Evolutionary conservation across 495 filamentous ascomycete species (phyloP).

Genomic region (Darksidea phi): DNA sequence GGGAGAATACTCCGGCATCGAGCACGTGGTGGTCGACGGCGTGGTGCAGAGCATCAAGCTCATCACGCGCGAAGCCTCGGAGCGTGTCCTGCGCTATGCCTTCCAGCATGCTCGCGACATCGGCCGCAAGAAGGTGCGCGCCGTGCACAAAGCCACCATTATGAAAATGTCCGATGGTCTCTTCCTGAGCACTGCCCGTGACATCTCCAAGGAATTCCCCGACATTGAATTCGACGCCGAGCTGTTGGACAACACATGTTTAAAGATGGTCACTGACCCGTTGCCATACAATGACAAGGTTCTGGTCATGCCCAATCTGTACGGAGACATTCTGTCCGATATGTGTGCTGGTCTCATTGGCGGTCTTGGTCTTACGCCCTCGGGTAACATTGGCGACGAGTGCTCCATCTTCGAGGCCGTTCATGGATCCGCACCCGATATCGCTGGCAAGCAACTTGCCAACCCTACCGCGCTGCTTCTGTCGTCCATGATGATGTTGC

Average conservation of each 20-base stretch:
- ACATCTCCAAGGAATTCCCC: constrained; percentile 91
- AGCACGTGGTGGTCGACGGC: constrained; percentile 96
- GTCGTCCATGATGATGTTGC: constrained; percentile 97
- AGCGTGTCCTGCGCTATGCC: constrained; percentile 91
- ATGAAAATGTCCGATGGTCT: constrained; percentile 99
- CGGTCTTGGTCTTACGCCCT: constrained; percentile 93
- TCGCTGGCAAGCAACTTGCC: constrained; percentile 90
- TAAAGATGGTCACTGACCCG: constrained; percentile 95
- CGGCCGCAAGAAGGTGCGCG: constrained; percentile 87
- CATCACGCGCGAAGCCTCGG: constrained; percentile 88
- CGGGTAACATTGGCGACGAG: constrained; percentile 82
- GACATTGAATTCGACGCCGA: constrained; percentile 92
- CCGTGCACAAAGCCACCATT: constrained; percentile 61
- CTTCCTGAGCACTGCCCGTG: constrained; percentile 80
- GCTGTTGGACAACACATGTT: constrained; percentile 96
- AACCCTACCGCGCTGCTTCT: constrained; percentile 93
- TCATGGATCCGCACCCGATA: constrained; percentile 96
- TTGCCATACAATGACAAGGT: constrained; percentile 98
- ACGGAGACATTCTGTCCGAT: constrained; percentile 98
- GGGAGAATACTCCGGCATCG: constrained; percentile 98
- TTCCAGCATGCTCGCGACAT: constrained; percentile 95
- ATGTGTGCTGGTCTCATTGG: constrained; percentile 99
- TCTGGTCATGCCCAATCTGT: constrained; percentile 98
- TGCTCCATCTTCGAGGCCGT: constrained; percentile 98
- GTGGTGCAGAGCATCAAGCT: constrained; percentile 99